Conservation (phyloP, 805 yeast genomes). For the Candida verbasci region DNA sequence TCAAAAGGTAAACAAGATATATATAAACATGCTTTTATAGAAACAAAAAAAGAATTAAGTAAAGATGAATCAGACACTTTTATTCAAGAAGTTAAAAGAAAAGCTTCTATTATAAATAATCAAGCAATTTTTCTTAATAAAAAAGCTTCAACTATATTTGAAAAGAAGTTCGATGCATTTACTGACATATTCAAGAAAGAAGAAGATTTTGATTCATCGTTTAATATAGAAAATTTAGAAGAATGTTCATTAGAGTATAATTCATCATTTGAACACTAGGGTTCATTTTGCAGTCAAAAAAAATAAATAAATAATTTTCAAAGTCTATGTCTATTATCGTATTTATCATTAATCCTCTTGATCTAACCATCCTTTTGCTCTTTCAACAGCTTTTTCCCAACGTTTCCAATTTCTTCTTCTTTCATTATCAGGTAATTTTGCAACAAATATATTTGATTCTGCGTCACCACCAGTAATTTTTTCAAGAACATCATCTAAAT, state of each 20-base stretch:
- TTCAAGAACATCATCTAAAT: conserved; percentile 61
- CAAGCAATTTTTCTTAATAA: conserved; percentile 5
- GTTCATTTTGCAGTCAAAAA: too few species aligned
- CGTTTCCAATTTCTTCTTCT: conserved; percentile 62
- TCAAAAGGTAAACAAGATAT: conserved; percentile 4
- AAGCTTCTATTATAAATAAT: conserved; percentile 14
- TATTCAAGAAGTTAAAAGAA: conserved; percentile 12
- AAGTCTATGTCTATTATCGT: not conserved
- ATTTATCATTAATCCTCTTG: conserved; percentile 18
- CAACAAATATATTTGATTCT: conserved; percentile 26
- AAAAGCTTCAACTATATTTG: conserved; percentile 19
- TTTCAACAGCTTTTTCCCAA: conserved; percentile 83
- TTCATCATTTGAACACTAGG: conserved; percentile 10
- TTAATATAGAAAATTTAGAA: conserved; percentile 20
- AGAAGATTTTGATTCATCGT: conserved; percentile 21
- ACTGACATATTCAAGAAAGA: conserved; percentile 4
- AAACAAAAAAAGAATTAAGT: conserved; percentile 6
- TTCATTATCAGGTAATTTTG: conserved; percentile 49
- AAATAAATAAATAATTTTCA: too few species aligned
- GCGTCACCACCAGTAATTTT: conserved; percentile 31
- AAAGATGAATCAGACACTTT: not conserved
- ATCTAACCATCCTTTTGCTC: conserved; percentile 78
- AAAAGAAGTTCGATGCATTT: conserved; percentile 16
- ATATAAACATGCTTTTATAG: conserved; percentile 6
- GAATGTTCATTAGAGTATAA: conserved; percentile 18